Evolutionary conservation across 2,329 filamentous ascomycete species (phyloP).

Genomic region (Paecilomyces fulvus): DNA sequence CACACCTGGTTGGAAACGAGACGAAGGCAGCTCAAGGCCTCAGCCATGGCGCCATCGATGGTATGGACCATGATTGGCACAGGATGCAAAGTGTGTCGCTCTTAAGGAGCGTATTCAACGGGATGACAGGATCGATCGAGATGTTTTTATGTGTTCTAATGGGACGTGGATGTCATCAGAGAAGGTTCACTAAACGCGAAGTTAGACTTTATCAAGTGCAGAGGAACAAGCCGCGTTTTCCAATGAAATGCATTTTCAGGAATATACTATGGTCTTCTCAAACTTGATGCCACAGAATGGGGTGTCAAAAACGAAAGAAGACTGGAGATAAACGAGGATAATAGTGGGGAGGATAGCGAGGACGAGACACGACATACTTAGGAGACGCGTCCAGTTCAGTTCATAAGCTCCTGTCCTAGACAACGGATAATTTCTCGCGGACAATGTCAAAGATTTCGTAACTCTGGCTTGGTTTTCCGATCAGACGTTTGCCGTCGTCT

Average conservation of each 20-base stretch:
- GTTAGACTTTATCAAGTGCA: not conserved
- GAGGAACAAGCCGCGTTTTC: too few relatives aligned
- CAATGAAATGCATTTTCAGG: not conserved
- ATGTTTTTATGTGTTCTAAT: not conserved
- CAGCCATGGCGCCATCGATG: conserved; percentile 22
- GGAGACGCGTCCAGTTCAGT: not conserved
- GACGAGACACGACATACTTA: not conserved
- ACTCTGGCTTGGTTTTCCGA: too few relatives aligned
- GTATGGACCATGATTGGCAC: conserved; percentile 8
- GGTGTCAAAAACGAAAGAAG: not conserved
- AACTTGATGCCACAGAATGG: not conserved
- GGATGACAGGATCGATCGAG: not conserved
- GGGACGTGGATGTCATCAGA: not conserved
- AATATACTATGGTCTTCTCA: not conserved
- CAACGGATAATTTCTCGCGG: not conserved
- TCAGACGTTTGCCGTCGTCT: not conserved
- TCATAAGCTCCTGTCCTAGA: not conserved
- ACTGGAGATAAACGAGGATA: not conserved
- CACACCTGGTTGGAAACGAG: conserved; percentile 19
- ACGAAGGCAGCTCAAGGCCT: conserved; percentile 19
- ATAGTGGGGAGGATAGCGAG: not conserved
- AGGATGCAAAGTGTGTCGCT: not conserved
- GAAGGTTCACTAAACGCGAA: not conserved
- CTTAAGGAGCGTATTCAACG: not conserved
- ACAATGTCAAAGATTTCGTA: too few relatives aligned